Base-by-base conservation (phyloP, 192 early-diverging fungal species). In the Coemansia sp. region DNA sequence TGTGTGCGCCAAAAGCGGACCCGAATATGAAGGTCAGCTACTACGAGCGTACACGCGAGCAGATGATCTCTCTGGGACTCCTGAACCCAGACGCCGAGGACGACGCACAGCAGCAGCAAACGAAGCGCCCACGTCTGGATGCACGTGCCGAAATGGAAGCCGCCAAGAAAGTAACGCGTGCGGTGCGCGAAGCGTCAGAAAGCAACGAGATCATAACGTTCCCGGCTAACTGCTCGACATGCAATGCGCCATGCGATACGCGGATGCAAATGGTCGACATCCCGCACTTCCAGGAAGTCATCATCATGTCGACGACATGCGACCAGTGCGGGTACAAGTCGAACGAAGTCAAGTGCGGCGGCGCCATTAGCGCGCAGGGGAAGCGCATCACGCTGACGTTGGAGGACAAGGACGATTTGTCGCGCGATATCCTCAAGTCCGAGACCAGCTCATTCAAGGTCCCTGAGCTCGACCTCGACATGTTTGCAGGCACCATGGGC, bases 321-420 rank as follows among this genome's bases (percentile, higher is more conserved):
- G 93, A 96, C 46, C 64, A 76, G 23, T 97, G 95, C 73, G 95
- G 94, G 11, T 97, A 91, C 85, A 96, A 95, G 86, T 89, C 86
- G 54, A 97, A 96, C 75, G 95, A 97, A 78, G 94, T 97, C 67
- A 97, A 97, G 82, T 88, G 94, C 61, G 93, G 95, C 56, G 94
- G 95, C 14, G 85, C 93, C 19, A 89, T 97, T 62, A 84, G 91
- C 61, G 73, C 72, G 5, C 73, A 85, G 66, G 95, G 93, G 55
- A 90, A 86, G 67, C 84, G 87, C 25, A 95, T 96, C 56, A 93
- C 86, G 7, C 86, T 97, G 36, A 88, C 83, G 49, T 83, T 97
- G 55, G 87, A 87, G 62, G 93, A 95, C 59, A 56, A 72, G 35
- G 95, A 97, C 15, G 95, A 97, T 80, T 81, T 97, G 62, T 91